Percentiles rank a stretch among this genome's conserved stretches.
phyloP scores from a whole-genome alignment of 805 yeast species.

The Sungouiozyma intestinalis region DNA sequence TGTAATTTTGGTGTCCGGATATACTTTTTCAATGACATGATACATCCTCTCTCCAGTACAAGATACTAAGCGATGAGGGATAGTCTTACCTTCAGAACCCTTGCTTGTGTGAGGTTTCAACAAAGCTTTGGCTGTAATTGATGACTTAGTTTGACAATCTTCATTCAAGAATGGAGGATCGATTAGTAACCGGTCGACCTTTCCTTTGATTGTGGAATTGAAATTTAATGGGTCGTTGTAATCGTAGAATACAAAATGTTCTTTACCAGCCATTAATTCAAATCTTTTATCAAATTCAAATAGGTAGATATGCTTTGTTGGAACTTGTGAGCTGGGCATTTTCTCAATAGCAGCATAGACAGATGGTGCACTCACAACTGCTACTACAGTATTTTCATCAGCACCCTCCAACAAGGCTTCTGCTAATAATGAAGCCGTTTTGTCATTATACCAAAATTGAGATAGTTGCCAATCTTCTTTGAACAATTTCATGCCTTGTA shows the following conservation, averaged over 20 bases:
- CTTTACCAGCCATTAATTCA: constrained; percentile 55
- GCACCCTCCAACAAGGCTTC: constrained; percentile 70
- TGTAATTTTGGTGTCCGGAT: constrained; percentile 57
- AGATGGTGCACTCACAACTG: constrained; percentile 82
- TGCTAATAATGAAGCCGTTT: constrained; percentile 59
- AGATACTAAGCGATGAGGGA: constrained; percentile 47
- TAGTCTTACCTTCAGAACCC: constrained; percentile 30
- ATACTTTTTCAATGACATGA: constrained; percentile 45
- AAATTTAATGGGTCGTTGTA: constrained; percentile 58
- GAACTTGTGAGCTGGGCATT: constrained; percentile 39
- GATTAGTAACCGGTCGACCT: constrained; percentile 60
- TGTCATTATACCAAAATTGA: constrained; percentile 81
- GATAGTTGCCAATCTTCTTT: constrained; percentile 92
- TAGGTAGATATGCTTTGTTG: constrained; percentile 61
- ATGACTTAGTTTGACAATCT: constrained; percentile 69
- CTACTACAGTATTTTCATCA: constrained; percentile 56
- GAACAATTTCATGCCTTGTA: constrained; percentile 58
- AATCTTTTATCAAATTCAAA: constrained; percentile 76
- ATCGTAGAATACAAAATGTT: constrained; percentile 64
- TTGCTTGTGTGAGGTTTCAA: constrained; percentile 30
- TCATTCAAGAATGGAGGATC: constrained; percentile 85
- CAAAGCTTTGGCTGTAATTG: constrained; percentile 52
- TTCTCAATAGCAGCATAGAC: constrained; percentile 74
- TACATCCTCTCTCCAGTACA: constrained; percentile 89
- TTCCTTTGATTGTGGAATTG: constrained; percentile 45